These are phyloP conservation scores for Clavariopsis aquatica DNA, from an alignment of 495 filamentous ascomycete species.

Conservation along the genomic window DNA sequence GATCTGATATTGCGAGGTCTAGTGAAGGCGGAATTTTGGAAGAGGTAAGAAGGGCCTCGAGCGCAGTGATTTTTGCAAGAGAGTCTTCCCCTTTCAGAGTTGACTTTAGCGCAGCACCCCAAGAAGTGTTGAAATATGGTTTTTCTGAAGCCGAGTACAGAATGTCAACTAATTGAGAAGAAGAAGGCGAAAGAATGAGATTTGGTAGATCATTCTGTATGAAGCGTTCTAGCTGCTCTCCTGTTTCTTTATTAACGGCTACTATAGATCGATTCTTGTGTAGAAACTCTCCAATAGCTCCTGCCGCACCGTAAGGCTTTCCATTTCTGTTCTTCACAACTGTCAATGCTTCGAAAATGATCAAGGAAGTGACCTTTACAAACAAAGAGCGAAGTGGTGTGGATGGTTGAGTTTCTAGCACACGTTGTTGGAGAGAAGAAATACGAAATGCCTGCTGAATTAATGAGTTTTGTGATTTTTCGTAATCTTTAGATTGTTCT, in stretches of 20 bases:
- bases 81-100: conserved; percentile 39
- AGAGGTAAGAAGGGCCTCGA: conserved; percentile 44
- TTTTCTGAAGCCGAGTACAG: conserved; percentile 36
- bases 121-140: conserved; percentile 38
- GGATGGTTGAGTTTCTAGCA: conserved; percentile 10
- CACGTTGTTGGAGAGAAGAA: conserved; percentile 16
- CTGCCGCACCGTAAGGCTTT: conserved; percentile 79
- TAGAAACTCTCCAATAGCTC: conserved; percentile 57
- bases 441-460: conserved; percentile 25
- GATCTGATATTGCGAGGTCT: conserved; percentile 25
- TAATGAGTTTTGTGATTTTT: conserved; percentile 66
- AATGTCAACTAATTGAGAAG: conserved; percentile 44
- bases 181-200: conserved; percentile 58
- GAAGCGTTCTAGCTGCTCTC: conserved; percentile 45
- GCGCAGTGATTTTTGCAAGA: conserved; percentile 34
- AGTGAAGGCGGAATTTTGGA: conserved; percentile 30
- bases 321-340: conserved; percentile 64
- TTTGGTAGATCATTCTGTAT: conserved; percentile 52
- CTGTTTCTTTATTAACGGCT: conserved; percentile 36
- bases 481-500: conserved; percentile 74
- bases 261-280: conserved; percentile 30
- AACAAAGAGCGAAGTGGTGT: conserved; percentile 41
- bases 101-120: conserved; percentile 34
- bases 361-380: conserved; percentile 29
- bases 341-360: conserved; percentile 55